Evolutionary conservation across 2,329 filamentous ascomycete species (phyloP).

Genomic region (Clonostachys sp.): DNA sequence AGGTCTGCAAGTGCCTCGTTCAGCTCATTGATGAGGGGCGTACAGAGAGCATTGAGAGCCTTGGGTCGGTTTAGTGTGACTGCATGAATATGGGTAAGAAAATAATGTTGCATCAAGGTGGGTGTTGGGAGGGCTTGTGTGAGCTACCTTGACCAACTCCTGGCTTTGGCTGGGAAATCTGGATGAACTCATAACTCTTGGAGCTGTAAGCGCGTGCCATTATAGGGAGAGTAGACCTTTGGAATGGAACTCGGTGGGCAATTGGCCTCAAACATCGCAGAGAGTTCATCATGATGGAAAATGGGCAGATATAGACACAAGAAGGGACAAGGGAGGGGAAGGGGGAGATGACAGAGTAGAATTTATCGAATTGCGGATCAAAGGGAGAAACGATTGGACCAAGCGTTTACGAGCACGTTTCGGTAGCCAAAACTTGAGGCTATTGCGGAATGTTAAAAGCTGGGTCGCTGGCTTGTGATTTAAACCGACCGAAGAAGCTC

Average conservation of each 20-base stretch:
- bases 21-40: slow-evolving; percentile 84
- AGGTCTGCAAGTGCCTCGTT: slow-evolving; percentile 72
- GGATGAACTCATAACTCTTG: slow-evolving; percentile 70
- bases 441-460: too few relatives aligned
- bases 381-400: too few relatives aligned
- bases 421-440: too few relatives aligned
- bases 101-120: background rate
- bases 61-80: slow-evolving; percentile 93
- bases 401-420: too few relatives aligned
- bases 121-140: background rate
- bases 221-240: slow-evolving; percentile 51
- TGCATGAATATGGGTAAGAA: slow-evolving; percentile 25
- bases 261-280: slow-evolving; percentile 57
- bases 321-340: too few relatives aligned
- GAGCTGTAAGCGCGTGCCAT: slow-evolving; percentile 49
- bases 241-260: slow-evolving; percentile 38
- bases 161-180: slow-evolving; percentile 78
- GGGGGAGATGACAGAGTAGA: too few relatives aligned
- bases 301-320: too few relatives aligned
- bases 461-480: too few relatives aligned
- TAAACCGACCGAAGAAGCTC: too few relatives aligned
- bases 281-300: slow-evolving; percentile 36
- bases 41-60: slow-evolving; percentile 90
- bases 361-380: too few relatives aligned
- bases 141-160: slow-evolving; percentile 80